A percentile compares a stretch with the other conserved stretches of the same genome.
These are phyloP conservation scores for Hypocreales sp. DNA, from an alignment of 2,329 filamentous ascomycete species.

Conservation along the genomic window DNA sequence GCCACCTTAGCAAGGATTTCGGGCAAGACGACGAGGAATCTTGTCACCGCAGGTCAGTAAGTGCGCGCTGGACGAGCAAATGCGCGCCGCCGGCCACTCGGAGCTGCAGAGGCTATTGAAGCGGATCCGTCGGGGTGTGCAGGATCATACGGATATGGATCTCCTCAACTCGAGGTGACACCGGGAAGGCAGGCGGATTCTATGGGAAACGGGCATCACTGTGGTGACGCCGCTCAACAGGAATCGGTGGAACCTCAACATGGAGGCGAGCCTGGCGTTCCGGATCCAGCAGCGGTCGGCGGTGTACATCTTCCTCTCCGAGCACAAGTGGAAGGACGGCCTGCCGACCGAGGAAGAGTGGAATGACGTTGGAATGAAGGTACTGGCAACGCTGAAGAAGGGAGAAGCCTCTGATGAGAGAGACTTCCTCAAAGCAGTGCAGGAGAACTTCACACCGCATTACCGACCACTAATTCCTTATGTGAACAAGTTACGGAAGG, in stretches of 20 bases:
- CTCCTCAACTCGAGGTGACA: slow-evolving; percentile 2
- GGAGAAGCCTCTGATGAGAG: too few species aligned
- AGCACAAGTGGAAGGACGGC: slow-evolving; percentile 1
- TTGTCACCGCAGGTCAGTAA: background rate
- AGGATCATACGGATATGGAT: slow-evolving; percentile 2
- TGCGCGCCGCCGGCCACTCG: slow-evolving; percentile 1
- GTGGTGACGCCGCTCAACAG: slow-evolving; percentile 4
- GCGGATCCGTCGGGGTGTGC: slow-evolving; percentile 1
- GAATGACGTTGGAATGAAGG: too few species aligned
- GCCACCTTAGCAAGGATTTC: background rate
- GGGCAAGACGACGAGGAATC: background rate
- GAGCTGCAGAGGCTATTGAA: slow-evolving; percentile 2
- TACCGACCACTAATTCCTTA: too few species aligned
- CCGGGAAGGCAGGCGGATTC: slow-evolving; percentile 1
- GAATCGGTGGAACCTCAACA: slow-evolving; percentile 5
- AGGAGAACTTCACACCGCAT: too few species aligned
- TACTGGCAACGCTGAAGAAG: too few species aligned
- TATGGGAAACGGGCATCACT: slow-evolving; percentile 3
- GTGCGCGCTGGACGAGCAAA: slow-evolving; percentile 2
- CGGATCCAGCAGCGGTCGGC: slow-evolving; percentile 1
- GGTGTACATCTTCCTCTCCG: slow-evolving; percentile 1
- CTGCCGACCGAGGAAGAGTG: slow-evolving; percentile 2
- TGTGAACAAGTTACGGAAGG: too few species aligned
- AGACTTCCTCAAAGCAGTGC: too few species aligned
- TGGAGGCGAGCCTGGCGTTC: slow-evolving; percentile 3